phyloP scores from a whole-genome alignment of 2,329 filamentous ascomycete species.

The Ophiostoma pallidulum region DNA sequence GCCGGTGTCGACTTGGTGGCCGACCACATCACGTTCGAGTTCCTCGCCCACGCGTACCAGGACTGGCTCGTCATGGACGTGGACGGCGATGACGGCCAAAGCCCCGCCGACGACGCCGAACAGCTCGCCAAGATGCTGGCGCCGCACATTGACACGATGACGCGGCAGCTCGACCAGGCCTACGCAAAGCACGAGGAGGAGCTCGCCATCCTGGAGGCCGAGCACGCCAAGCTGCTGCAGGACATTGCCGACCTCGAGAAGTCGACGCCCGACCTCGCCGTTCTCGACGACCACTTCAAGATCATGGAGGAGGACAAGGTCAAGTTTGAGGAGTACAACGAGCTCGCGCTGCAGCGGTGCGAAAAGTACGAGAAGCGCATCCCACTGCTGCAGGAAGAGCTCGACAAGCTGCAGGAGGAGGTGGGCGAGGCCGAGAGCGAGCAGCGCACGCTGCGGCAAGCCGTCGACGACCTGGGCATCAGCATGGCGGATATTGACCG shows the following conservation, averaged over 20 bases:
- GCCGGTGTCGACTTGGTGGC: slow-evolving; percentile 78
- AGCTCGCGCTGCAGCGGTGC: slow-evolving; percentile 69
- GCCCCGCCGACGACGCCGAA: slow-evolving; percentile 70
- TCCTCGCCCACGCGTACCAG: slow-evolving; percentile 79
- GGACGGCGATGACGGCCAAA: slow-evolving; percentile 59
- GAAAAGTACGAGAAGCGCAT: slow-evolving; percentile 81
- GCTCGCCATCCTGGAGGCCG: slow-evolving; percentile 74
- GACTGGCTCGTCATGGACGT: slow-evolving; percentile 93
- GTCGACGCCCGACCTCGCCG: slow-evolving; percentile 69
- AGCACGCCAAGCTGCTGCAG: slow-evolving; percentile 68
- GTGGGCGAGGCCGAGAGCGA: slow-evolving; percentile 76
- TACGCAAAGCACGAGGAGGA: slow-evolving; percentile 81
- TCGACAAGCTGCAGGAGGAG: slow-evolving; percentile 67
- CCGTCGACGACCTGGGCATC: slow-evolving; percentile 87
- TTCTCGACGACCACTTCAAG: slow-evolving; percentile 80
- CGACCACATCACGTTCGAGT: slow-evolving; percentile 90
- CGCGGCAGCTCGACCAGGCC: slow-evolving; percentile 70
- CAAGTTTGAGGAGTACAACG: slow-evolving; percentile 95
- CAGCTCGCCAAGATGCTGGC: slow-evolving; percentile 64
- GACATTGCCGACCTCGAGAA: slow-evolving; percentile 89
- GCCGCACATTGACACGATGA: slow-evolving; percentile 83
- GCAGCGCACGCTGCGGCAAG: slow-evolving; percentile 65
- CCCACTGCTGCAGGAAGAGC: slow-evolving; percentile 74
- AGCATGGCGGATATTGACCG: slow-evolving; percentile 98
- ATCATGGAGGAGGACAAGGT: slow-evolving; percentile 89